Conservation (phyloP, 192 early-diverging fungal genomes). For the Entomortierella beljakovae region DNA sequence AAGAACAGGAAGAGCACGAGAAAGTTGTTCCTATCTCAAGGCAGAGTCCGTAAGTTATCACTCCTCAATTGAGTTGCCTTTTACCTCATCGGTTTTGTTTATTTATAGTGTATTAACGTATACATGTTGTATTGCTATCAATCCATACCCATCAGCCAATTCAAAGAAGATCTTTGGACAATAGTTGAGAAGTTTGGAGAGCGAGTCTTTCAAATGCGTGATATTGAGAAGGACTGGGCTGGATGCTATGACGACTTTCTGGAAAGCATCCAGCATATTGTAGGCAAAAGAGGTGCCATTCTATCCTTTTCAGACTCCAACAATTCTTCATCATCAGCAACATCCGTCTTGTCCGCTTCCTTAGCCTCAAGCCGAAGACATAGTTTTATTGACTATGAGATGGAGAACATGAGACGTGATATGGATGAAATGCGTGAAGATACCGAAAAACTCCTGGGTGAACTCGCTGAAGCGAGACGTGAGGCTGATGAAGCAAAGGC, state of each 20-base stretch:
- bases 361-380: slow-evolving; percentile 42
- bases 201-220: slow-evolving; percentile 38
- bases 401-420: slow-evolving; percentile 32
- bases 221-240: slow-evolving; percentile 54
- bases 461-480: slow-evolving; percentile 9
- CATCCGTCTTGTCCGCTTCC: slow-evolving; percentile 23
- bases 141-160: no score
- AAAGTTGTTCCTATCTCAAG: slow-evolving; percentile 16
- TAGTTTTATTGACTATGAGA: slow-evolving; percentile 48
- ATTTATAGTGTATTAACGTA: neutral
- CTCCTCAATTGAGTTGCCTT: neutral
- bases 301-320: slow-evolving; percentile 28
- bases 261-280: slow-evolving; percentile 52
- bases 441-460: slow-evolving; percentile 18
- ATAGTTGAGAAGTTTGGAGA: slow-evolving; percentile 61
- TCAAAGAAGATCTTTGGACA: slow-evolving; percentile 63
- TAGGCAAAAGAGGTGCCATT: slow-evolving; percentile 42
- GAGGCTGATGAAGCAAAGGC: slow-evolving; percentile 36
- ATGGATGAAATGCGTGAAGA: slow-evolving; percentile 40
- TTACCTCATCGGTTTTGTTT: neutral
- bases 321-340: slow-evolving; percentile 14
- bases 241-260: slow-evolving; percentile 51
- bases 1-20: slow-evolving; percentile 8
- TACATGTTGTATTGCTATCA: neutral
- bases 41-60: slow-evolving; percentile 28